These are phyloP conservation scores for Catenaria anguillulae DNA, from an alignment of 371 early-diverging fungal species.

Conservation along the genomic window DNA sequence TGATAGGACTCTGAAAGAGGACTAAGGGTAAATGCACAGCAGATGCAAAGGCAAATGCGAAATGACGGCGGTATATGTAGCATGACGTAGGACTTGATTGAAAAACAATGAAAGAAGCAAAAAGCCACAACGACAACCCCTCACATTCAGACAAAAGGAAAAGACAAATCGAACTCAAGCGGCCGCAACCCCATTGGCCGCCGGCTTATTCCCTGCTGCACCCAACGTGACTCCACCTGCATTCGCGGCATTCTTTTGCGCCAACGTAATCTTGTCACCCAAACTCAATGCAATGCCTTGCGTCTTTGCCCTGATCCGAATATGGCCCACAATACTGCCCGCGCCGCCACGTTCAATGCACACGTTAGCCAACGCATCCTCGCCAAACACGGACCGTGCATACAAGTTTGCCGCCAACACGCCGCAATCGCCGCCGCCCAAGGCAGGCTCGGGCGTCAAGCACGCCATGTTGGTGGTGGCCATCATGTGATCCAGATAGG, in stretches of 20 bases:
- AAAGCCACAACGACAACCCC: too few species aligned
- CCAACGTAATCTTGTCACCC: slow-evolving; percentile 44
- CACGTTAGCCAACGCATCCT: slow-evolving; percentile 91
- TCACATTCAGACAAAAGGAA: too few species aligned
- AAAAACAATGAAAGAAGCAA: too few species aligned
- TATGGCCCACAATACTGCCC: slow-evolving; percentile 72
- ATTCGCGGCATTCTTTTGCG: slow-evolving; percentile 6
- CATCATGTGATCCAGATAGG: slow-evolving; percentile 78
- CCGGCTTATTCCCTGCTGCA: too few species aligned
- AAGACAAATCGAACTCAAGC: too few species aligned
- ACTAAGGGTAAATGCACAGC: too few species aligned
- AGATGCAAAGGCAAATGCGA: too few species aligned
- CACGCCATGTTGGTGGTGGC: slow-evolving; percentile 90
- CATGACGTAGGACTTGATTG: too few species aligned
- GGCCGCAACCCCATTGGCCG: too few species aligned
- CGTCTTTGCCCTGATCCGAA: slow-evolving; percentile 91
- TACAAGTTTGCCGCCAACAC: slow-evolving; percentile 93
- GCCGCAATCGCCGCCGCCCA: slow-evolving; percentile 78
- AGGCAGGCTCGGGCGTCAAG: slow-evolving; percentile 76
- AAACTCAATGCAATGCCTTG: slow-evolving; percentile 92
- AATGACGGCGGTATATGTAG: too few species aligned
- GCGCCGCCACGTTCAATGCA: slow-evolving; percentile 71
- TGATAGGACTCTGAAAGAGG: too few species aligned
- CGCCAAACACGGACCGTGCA: slow-evolving; percentile 86
- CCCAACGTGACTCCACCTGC: too few species aligned